phyloP scores from a whole-genome alignment of 2,329 filamentous ascomycete species.

The Penicillium thymicola region DNA sequence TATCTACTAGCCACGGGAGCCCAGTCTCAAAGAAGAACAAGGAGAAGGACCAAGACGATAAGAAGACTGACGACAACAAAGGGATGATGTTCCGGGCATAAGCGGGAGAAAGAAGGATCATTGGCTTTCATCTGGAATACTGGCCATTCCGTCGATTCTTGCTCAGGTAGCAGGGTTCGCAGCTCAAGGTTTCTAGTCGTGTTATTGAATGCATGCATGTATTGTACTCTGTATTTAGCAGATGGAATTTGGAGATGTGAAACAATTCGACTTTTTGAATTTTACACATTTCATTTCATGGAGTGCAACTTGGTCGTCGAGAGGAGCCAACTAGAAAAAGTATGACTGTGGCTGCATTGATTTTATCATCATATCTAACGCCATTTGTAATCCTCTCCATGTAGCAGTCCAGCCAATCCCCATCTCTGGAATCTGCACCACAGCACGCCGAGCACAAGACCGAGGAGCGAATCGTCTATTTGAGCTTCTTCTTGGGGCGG shows the following conservation, averaged over 20 bases:
- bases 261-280: conserved; percentile 24
- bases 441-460: conserved; percentile 48
- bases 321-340: conserved; percentile 37
- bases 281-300: conserved; percentile 37
- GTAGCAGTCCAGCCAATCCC: conserved; percentile 35
- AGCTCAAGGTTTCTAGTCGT: conserved; percentile 6
- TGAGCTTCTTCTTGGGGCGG: conserved; percentile 99
- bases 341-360: conserved; percentile 37
- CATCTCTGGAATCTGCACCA: conserved; percentile 29
- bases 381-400: conserved; percentile 36
- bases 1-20: conserved; percentile 59
- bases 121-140: not conserved
- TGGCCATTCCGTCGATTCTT: conserved; percentile 9
- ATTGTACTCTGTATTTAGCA: conserved; percentile 15
- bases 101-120: conserved; percentile 3
- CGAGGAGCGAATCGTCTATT: conserved; percentile 55
- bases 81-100: conserved; percentile 29
- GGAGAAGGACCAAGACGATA: conserved; percentile 31
- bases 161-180: conserved; percentile 22
- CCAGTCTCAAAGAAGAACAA: conserved; percentile 50
- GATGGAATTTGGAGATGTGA: conserved; percentile 2
- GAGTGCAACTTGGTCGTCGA: conserved; percentile 35
- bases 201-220: conserved; percentile 12
- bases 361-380: conserved; percentile 41
- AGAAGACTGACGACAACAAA: conserved; percentile 28